These are phyloP conservation scores for Solanum dulcamara DNA, from an alignment of 257 asterid genomes.

Conservation along the genomic window DNA sequence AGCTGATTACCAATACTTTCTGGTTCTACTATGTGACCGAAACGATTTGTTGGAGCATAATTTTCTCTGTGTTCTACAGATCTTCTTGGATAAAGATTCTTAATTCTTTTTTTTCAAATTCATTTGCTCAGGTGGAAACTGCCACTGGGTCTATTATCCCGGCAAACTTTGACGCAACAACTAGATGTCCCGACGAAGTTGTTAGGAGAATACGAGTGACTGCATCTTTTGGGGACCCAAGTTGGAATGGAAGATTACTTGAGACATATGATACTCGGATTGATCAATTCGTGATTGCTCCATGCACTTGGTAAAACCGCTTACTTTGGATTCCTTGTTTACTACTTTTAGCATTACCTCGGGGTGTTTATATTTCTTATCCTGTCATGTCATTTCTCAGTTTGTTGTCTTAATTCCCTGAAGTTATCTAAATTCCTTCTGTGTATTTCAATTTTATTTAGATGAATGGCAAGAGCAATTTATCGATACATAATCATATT, in stretches of 20 bases:
- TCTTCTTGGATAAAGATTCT: background rate
- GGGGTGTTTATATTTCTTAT: background rate
- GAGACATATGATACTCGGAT: conserved; percentile 63
- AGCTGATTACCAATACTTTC: background rate
- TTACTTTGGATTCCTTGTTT: background rate
- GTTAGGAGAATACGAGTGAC: conserved; percentile 72
- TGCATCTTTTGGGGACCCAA: conserved; percentile 56
- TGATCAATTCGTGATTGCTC: conserved; percentile 60
- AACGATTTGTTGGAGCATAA: background rate
- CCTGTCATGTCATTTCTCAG: background rate
- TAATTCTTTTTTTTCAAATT: background rate
- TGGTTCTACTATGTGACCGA: background rate
- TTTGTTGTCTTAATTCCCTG: background rate
- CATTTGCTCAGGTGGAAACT: conserved; percentile 50
- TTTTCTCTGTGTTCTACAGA: background rate
- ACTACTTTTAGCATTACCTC: background rate
- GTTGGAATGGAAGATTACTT: conserved; percentile 47
- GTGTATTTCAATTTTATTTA: background rate
- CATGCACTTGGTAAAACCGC: conserved; percentile 57
- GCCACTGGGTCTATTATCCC: conserved; percentile 60
- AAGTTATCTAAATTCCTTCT: background rate
- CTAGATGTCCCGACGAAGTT: conserved; percentile 86
- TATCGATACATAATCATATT: background rate
- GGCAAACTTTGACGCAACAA: conserved; percentile 52
- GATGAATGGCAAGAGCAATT: background rate